A percentile compares a stretch with the other conserved stretches of the same genome.
These are phyloP conservation scores for Parathielavia hyrcaniae DNA, from an alignment of 495 filamentous ascomycete species.

Conservation along the genomic window DNA sequence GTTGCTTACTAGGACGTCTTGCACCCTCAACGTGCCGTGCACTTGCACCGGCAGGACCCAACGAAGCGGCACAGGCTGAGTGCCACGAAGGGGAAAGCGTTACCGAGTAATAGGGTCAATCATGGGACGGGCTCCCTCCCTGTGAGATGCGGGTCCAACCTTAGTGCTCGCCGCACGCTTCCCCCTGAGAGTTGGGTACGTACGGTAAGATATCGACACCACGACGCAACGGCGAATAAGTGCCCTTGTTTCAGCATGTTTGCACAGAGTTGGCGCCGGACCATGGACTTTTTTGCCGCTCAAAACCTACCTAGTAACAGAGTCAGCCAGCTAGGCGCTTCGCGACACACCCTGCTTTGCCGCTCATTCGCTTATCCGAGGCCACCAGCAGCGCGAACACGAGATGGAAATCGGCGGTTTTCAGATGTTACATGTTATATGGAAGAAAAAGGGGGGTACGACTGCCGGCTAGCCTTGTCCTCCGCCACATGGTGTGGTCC, in stretches of 20 bases:
- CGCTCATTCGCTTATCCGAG: not conserved
- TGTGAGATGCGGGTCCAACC: conserved; percentile 4
- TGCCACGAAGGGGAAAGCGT: not conserved
- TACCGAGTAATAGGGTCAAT: not conserved
- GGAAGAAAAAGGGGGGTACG: not conserved
- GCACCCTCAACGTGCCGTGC: not conserved
- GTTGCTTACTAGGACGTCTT: conserved; percentile 3
- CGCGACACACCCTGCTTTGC: conserved; percentile 7
- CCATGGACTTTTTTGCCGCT: not conserved
- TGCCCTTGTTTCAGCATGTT: conserved; percentile 14
- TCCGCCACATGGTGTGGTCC: conserved; percentile 14
- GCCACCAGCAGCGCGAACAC: not conserved
- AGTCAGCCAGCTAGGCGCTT: not conserved
- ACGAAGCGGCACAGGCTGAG: not conserved
- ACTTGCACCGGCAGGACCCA: not conserved
- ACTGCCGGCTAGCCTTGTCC: not conserved
- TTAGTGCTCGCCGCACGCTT: conserved; percentile 5
- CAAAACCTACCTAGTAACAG: not conserved
- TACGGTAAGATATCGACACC: not conserved
- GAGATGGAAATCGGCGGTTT: not conserved
- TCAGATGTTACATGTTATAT: too few species aligned
- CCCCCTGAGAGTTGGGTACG: not conserved
- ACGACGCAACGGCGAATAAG: conserved; percentile 1
- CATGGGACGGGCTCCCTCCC: not conserved
- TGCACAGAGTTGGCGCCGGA: not conserved